Conservation (phyloP, 73 alveolate genomes). For the Blepharisma stoltei region DNA sequence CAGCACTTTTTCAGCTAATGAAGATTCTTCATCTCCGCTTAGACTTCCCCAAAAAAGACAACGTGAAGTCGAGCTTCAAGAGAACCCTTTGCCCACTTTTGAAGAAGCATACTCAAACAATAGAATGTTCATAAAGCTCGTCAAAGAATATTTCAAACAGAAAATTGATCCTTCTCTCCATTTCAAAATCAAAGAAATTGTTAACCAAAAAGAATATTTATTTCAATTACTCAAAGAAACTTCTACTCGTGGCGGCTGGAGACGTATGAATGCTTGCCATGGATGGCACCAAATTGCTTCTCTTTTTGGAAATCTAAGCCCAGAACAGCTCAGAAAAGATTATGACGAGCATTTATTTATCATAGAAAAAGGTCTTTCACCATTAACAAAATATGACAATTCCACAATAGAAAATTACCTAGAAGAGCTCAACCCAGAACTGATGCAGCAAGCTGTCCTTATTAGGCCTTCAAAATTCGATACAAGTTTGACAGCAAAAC, state of each 20-base stretch:
- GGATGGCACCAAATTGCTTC: neutral
- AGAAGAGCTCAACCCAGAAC: neutral
- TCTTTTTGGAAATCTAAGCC: neutral
- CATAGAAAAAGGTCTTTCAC: neutral
- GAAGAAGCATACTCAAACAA: too few species aligned
- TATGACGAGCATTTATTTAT: slow-evolving; percentile 3
- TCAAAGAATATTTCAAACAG: neutral
- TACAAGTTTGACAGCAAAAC: neutral
- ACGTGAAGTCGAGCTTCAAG: too few species aligned
- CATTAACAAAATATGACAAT: neutral
- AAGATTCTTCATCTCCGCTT: too few species aligned
- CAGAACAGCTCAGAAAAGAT: neutral
- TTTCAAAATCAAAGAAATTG: neutral
- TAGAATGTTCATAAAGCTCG: too few species aligned
- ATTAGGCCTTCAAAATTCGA: neutral
- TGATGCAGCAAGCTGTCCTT: neutral
- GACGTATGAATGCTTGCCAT: neutral
- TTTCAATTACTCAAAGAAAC: neutral
- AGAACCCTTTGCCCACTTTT: too few species aligned
- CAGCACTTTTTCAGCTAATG: too few species aligned
- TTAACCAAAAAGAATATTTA: neutral
- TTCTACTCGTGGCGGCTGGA: slow-evolving; percentile 6
- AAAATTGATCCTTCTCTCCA: neutral
- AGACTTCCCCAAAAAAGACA: too few species aligned
- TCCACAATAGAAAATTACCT: slow-evolving; percentile 2